These are phyloP conservation scores for Phytophthora cactorum DNA, from an alignment of 352 stramenopile species.

Conservation along the genomic window DNA sequence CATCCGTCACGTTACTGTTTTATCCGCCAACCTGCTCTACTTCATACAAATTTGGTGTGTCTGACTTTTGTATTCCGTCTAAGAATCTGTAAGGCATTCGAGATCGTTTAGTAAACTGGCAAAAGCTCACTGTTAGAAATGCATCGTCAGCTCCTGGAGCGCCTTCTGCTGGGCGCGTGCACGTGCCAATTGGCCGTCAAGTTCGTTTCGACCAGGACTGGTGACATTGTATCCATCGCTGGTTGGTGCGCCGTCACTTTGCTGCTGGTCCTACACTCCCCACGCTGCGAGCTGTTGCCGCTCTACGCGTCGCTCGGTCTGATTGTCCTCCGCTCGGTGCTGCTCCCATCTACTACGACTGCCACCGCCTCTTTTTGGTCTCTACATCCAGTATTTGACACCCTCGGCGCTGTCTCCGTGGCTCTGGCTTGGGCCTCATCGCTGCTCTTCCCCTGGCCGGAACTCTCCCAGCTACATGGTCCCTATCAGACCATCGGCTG, in stretches of 20 bases:
- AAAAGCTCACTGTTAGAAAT: slow-evolving; percentile 10
- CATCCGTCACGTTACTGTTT: no score
- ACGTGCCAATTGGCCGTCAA: slow-evolving; percentile 15
- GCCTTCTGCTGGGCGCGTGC: slow-evolving; percentile 15
- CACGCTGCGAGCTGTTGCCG: slow-evolving; percentile 36
- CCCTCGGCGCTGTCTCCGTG: slow-evolving; percentile 12
- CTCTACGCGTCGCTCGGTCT: slow-evolving; percentile 40
- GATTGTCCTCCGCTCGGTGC: not conserved
- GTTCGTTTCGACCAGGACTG: not conserved
- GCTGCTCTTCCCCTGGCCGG: slow-evolving; percentile 59
- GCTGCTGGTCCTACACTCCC: slow-evolving; percentile 42
- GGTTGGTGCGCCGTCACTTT: slow-evolving; percentile 15
- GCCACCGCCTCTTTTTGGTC: slow-evolving; percentile 11
- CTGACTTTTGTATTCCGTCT: no score
- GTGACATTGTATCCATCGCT: not conserved
- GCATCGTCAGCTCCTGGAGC: slow-evolving; percentile 10
- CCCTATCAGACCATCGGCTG: slow-evolving; percentile 57
- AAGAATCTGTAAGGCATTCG: no score
- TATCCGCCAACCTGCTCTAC: no score
- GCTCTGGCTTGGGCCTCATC: slow-evolving; percentile 37
- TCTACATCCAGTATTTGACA: slow-evolving; percentile 6
- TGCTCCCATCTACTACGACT: slow-evolving; percentile 6
- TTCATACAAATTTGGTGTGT: no score
- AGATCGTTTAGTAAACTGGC: no score
- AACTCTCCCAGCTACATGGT: slow-evolving; percentile 51